A percentile compares a stretch with the other conserved stretches of the same genome.
phyloP scores from a whole-genome alignment of 148 eudicot species.

The Rhododendron ferrugineum region DNA sequence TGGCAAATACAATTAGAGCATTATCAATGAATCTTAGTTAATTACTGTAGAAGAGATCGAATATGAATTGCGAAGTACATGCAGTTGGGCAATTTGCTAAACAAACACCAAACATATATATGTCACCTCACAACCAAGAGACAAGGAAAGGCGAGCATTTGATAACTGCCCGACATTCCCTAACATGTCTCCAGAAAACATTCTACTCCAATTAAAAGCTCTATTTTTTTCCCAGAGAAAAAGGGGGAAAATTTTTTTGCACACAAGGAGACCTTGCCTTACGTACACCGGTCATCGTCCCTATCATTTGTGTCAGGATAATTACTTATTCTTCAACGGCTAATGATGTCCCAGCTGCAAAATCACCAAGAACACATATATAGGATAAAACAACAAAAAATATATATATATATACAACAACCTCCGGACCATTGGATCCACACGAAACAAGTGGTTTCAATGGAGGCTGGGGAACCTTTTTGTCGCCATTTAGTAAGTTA shows the following conservation, averaged over 20 bases:
- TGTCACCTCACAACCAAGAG: conserved; percentile 6
- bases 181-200: conserved; percentile 9
- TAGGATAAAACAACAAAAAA: neutral
- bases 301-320: conserved; percentile 6
- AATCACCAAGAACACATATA: conserved; percentile 5
- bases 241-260: conserved; percentile 11
- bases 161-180: conserved; percentile 9
- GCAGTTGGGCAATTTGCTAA: neutral
- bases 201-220: conserved; percentile 20
- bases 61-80: neutral
- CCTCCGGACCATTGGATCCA: neutral
- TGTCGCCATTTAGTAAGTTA: neutral
- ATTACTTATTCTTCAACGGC: conserved; percentile 26
- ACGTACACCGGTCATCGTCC: conserved; percentile 17
- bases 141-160: conserved; percentile 11
- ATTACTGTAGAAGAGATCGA: neutral
- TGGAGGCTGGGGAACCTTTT: neutral
- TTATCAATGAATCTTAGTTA: neutral
- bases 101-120: conserved; percentile 10
- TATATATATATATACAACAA: neutral
- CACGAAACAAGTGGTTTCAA: neutral
- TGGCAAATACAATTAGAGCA: neutral
- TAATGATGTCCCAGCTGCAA: conserved; percentile 41
- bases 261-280: conserved; percentile 17
- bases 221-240: conserved; percentile 2